Evolutionary conservation across 805 yeast species (phyloP).

Genomic region (Monosporozyma siamensis): DNA sequence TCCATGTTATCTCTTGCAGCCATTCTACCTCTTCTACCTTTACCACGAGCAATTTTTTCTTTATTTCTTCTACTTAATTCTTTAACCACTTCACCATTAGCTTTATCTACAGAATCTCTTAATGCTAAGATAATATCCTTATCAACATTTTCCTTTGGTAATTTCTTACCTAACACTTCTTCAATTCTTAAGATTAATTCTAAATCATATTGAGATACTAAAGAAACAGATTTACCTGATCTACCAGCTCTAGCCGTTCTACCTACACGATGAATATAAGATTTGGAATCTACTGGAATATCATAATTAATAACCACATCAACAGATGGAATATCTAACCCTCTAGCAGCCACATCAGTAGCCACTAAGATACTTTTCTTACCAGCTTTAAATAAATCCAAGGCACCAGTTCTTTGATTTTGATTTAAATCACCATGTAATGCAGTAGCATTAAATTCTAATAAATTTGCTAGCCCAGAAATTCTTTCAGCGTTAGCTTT

Average conservation of each 20-base stretch:
- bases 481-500: slow-evolving; percentile 92
- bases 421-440: slow-evolving; percentile 88
- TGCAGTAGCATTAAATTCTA: slow-evolving; percentile 87
- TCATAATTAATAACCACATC: slow-evolving; percentile 72
- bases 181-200: slow-evolving; percentile 85
- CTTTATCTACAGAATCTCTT: slow-evolving; percentile 83
- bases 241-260: slow-evolving; percentile 94
- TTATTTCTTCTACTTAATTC: slow-evolving; percentile 61
- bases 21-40: slow-evolving; percentile 33
- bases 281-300: slow-evolving; percentile 76
- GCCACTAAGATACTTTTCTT: slow-evolving; percentile 62
- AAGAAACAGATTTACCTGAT: slow-evolving; percentile 75
- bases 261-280: slow-evolving; percentile 83
- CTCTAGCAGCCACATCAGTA: slow-evolving; percentile 86
- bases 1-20: slow-evolving; percentile 39
- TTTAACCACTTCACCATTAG: slow-evolving; percentile 79
- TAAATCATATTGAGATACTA: slow-evolving; percentile 90
- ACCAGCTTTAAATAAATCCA: slow-evolving; percentile 71
- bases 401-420: slow-evolving; percentile 72
- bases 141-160: slow-evolving; percentile 76
- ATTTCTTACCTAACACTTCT: slow-evolving; percentile 69
- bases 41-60: slow-evolving; percentile 37
- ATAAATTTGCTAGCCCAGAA: slow-evolving; percentile 64
- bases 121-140: slow-evolving; percentile 67
- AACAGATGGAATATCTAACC: slow-evolving; percentile 74